Base-by-base conservation (phyloP, 306 rosid genomes). In the Rosa persica region DNA sequence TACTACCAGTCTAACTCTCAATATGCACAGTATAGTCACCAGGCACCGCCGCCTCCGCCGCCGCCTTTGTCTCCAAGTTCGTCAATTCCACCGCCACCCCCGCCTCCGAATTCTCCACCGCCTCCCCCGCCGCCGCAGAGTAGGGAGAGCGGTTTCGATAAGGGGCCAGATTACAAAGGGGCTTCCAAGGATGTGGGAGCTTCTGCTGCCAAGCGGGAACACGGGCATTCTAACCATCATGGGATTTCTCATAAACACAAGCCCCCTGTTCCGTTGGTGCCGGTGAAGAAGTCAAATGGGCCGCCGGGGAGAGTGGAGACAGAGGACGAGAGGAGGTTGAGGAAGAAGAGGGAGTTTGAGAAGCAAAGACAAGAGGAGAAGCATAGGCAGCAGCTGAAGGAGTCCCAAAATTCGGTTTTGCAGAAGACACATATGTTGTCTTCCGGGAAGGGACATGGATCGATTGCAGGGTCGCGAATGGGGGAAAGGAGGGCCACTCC, bases 311-410 rank as follows among this genome's bases (percentile, higher is more conserved):
- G 87, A 43, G 83, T 75, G 64, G 99, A 95, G 89, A 90, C 98
- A 0, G 99, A 93, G 44, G 99, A 95, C 39, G 97, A 95, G 67
- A 89, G 80, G 84, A 85, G 96, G 85, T 13, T 85, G 78, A 89
- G 98, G 78, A 95, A 90, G 79, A 93, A 87, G 89, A 93, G 87
- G 69, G 99, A 95, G 77, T 87, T 84, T 78, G 99, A 95, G 85
- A 95, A 93, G 86, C 96, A 85, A 49, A 86, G 88, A 79, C 98
- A 95, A 39, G 98, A 92, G 67, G 98, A 92, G 74, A 95, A 91
- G 81, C 97, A 93, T 74, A 89, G 89, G 87, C 97, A 93, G 70
- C 92, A 92, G 78, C 70, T 91, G 82, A 95, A 89, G 87, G 98
- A 95, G 76, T 88, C 98, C 25, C 98, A 92, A 79, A 85, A 89